A percentile compares a stretch with the other conserved stretches of the same genome.
phyloP scores from a whole-genome alignment of 2,329 filamentous ascomycete genomes.

The Clarireedia hainanense region DNA sequence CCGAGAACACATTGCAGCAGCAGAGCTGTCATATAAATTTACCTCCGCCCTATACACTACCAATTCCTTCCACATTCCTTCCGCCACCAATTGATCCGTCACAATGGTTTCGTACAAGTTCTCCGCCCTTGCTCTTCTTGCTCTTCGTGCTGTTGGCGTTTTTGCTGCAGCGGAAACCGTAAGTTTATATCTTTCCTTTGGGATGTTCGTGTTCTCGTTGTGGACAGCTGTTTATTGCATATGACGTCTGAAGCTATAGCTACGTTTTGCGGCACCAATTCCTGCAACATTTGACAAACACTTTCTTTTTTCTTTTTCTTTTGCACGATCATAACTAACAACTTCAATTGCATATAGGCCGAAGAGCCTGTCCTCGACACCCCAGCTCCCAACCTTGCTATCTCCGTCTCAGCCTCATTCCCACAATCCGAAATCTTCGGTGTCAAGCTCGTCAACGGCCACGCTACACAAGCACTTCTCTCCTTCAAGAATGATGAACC shows the following conservation, averaged over 20 bases:
- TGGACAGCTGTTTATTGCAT: conserved; percentile 3
- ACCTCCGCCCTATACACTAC: not conserved
- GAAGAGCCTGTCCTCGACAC: conserved; percentile 21
- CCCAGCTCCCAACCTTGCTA: conserved; percentile 44
- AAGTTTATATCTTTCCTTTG: conserved; percentile 31
- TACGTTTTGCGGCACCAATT: not conserved
- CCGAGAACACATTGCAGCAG: conserved; percentile 10
- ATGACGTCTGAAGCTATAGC: conserved; percentile 6
- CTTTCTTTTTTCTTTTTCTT: no score
- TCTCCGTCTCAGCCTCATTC: conserved; percentile 57
- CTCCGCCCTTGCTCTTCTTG: conserved; percentile 63
- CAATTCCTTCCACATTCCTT: not conserved
- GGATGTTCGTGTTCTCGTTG: not conserved
- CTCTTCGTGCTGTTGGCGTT: conserved; percentile 58
- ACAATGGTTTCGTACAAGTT: conserved; percentile 69
- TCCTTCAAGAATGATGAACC: conserved; percentile 80
- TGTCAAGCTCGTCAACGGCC: conserved; percentile 90
- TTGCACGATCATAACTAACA: no score
- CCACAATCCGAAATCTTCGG: conserved; percentile 70
- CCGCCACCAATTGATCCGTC: conserved; percentile 18
- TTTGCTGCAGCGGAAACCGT: conserved; percentile 51
- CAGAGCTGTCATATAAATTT: conserved; percentile 3
- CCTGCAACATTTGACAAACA: no score
- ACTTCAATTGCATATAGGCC: conserved; percentile 5
- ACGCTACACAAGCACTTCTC: conserved; percentile 73